A percentile compares a stretch with the other conserved stretches of the same genome.
Conservation (phyloP, 2,329 filamentous ascomycete species). For the Colletotrichum melonis region DNA sequence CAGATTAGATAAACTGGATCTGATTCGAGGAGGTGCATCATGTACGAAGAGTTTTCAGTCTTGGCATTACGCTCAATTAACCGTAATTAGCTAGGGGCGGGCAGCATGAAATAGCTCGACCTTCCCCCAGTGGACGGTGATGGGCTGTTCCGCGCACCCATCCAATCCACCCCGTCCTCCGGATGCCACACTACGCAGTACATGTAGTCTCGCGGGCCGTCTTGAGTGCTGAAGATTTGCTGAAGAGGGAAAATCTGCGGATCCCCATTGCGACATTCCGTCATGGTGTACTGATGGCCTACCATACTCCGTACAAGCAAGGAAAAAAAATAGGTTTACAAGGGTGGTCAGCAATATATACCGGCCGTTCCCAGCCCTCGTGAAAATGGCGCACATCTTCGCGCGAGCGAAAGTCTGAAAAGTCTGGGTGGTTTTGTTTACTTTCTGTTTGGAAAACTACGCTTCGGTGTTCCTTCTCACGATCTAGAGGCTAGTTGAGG, state of each 20-base stretch:
- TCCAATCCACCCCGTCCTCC: background rate
- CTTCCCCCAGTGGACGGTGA: background rate
- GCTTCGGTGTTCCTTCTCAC: background rate
- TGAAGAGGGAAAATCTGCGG: background rate
- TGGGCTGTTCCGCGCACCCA: background rate
- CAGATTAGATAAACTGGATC: conserved; percentile 28
- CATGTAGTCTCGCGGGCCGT: background rate
- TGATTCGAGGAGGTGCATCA: conserved; percentile 19
- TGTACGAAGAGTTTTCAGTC: conserved; percentile 11
- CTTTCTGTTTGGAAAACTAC: background rate
- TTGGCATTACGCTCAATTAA: conserved; percentile 17
- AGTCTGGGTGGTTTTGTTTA: background rate
- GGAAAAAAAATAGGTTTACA: background rate
- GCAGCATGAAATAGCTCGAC: background rate
- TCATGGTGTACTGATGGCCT: background rate
- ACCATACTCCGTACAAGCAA: background rate
- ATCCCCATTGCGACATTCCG: conserved; percentile 8
- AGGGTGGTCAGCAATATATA: background rate
- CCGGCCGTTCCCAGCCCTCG: background rate
- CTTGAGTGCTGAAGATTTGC: background rate
- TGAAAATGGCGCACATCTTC: conserved; percentile 19
- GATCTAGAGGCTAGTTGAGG: background rate
- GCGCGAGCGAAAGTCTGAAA: background rate
- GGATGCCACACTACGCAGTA: background rate
- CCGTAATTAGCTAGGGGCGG: conserved; percentile 3